Conservation (phyloP, 163 green algal genomes). For the Chlamydomonas reinhardtii region DNA sequence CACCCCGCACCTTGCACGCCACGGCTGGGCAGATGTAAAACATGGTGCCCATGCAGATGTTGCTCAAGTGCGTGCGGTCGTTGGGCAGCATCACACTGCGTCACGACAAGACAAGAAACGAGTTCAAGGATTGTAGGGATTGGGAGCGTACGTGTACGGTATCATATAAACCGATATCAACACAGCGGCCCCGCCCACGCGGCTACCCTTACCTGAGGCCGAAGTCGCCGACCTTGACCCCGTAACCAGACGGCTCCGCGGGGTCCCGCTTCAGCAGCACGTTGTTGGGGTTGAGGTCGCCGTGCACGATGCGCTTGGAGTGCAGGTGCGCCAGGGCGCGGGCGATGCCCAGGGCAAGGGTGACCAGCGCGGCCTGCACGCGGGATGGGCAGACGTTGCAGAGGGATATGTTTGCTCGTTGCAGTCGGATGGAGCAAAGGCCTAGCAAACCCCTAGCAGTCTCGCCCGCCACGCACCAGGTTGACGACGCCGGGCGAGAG, state of each 20-base stretch:
- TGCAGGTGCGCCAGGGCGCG: background rate
- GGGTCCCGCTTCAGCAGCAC: no score
- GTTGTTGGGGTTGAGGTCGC: no score
- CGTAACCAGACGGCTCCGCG: constrained; percentile 44
- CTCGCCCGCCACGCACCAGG: background rate
- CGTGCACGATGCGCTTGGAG: no score
- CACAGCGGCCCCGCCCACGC: no score
- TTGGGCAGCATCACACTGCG: constrained; percentile 49
- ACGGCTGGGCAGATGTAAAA: constrained; percentile 52
- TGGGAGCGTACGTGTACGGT: no score
- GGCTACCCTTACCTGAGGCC: constrained; percentile 35
- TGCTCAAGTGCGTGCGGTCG: constrained; percentile 51
- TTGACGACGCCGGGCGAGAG: background rate
- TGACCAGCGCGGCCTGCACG: no score
- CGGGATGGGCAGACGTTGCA: constrained; percentile 73
- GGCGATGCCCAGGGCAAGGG: no score
- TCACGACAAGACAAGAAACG: no score
- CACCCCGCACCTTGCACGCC: constrained; percentile 19
- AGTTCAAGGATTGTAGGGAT: no score
- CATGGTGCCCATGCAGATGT: constrained; percentile 49
- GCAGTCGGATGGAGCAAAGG: constrained; percentile 33
- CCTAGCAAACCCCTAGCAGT: background rate
- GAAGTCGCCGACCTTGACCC: constrained; percentile 61
- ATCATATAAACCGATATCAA: no score
- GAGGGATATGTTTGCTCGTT: constrained; percentile 72